These are phyloP conservation scores for Cladophialophora exuberans DNA, from an alignment of 2,329 filamentous ascomycete genomes.

Conservation along the genomic window DNA sequence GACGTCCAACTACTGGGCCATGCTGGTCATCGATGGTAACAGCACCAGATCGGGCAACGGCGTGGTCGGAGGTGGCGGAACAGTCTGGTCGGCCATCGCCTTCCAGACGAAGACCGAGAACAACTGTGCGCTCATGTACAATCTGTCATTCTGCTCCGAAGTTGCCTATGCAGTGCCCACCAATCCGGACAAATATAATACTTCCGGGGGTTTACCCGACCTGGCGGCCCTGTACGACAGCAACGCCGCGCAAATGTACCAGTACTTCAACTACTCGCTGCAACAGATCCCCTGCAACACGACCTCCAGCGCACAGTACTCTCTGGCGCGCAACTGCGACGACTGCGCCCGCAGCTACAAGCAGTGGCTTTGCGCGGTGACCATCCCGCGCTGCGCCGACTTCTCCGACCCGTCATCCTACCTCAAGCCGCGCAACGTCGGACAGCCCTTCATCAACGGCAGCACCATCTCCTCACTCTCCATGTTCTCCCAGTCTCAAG, in stretches of 20 bases:
- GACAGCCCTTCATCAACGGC: constrained; percentile 72
- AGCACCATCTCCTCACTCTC: constrained; percentile 47
- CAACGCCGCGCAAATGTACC: constrained; percentile 69
- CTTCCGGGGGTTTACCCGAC: constrained; percentile 60
- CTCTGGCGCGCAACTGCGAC: constrained; percentile 73
- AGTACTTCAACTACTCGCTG: constrained; percentile 78
- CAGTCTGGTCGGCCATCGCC: constrained; percentile 70
- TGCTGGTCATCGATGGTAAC: constrained; percentile 67
- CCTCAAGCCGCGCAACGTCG: constrained; percentile 72
- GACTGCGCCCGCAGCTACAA: constrained; percentile 85
- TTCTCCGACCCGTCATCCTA: constrained; percentile 62
- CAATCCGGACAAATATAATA: constrained; percentile 59
- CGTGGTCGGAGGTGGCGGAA: constrained; percentile 71
- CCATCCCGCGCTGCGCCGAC: constrained; percentile 89
- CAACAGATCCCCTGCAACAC: constrained; percentile 86
- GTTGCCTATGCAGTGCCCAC: constrained; percentile 90
- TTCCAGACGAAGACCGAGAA: constrained; percentile 78
- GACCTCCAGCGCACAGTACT: constrained; percentile 73
- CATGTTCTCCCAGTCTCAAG: constrained; percentile 13
- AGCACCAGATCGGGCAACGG: constrained; percentile 58
- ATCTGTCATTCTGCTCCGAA: constrained; percentile 85
- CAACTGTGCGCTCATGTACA: constrained; percentile 83
- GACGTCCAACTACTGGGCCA: constrained; percentile 71
- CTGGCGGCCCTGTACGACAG: constrained; percentile 78
- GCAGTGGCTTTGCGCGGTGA: constrained; percentile 90